Evolutionary conservation across 208 protist species (phyloP).

Genomic region (Acanthamoeba comandoni): DNA sequence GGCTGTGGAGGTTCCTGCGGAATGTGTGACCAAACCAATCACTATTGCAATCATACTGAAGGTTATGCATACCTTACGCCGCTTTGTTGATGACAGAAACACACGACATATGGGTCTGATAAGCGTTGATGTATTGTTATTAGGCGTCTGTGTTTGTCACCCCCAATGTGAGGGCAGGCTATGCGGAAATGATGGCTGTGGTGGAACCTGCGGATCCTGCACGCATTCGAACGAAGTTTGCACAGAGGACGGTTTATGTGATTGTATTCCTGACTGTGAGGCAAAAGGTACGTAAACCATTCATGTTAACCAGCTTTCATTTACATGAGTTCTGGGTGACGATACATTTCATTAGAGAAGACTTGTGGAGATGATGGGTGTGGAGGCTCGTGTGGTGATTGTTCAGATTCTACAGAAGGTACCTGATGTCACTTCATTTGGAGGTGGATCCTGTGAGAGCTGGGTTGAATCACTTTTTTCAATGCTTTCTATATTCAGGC

Average conservation of each 20-base stretch:
- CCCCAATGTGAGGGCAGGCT: slow-evolving; percentile 34
- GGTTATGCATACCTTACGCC: too few species aligned
- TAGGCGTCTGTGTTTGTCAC: too few species aligned
- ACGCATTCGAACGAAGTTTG: not conserved
- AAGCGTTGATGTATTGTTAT: too few species aligned
- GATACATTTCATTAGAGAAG: not conserved
- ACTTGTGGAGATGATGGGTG: slow-evolving; percentile 44
- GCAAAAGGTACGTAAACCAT: not conserved
- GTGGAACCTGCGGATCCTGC: slow-evolving; percentile 41
- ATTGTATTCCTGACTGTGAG: slow-evolving; percentile 64
- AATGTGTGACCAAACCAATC: not conserved
- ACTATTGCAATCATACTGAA: too few species aligned
- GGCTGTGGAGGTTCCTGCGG: slow-evolving; percentile 64
- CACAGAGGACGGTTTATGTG: not conserved
- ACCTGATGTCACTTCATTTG: not conserved
- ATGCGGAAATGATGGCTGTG: slow-evolving; percentile 53
- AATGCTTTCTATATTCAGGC: not conserved
- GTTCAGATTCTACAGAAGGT: slow-evolving; percentile 26
- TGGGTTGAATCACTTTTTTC: not conserved
- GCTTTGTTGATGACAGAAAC: too few species aligned
- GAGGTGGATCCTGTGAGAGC: not conserved
- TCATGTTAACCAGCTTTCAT: too few species aligned
- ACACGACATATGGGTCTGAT: too few species aligned
- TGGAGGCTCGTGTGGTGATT: slow-evolving; percentile 60
- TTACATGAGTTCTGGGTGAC: too few species aligned